A percentile compares a stretch with the other conserved stretches of the same genome.
phyloP scores from a whole-genome alignment of 768 basidiomycete species.

The Coprinopsis cinerea region DNA sequence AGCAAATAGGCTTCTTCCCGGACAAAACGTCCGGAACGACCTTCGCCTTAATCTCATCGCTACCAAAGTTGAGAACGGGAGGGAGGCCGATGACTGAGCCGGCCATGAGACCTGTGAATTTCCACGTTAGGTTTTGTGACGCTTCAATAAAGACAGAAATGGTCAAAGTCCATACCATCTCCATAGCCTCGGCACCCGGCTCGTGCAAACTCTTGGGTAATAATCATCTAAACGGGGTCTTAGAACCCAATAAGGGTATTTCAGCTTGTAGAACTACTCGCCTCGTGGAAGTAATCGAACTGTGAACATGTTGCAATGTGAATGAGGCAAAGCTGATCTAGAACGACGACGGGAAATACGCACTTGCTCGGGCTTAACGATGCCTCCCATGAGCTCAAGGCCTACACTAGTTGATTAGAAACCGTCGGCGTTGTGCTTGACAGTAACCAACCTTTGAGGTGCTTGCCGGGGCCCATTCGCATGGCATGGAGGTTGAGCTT shows the following conservation, averaged over 20 bases:
- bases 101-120: constrained; percentile 43
- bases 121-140: constrained; percentile 6
- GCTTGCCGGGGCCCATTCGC: constrained; percentile 83
- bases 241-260: not conserved
- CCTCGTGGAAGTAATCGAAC: constrained; percentile 82
- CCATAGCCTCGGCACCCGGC: constrained; percentile 74
- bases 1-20: constrained; percentile 78
- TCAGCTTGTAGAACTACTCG: constrained; percentile 36
- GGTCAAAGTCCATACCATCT: constrained; percentile 45
- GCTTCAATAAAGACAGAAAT: not conserved
- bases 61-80: constrained; percentile 86
- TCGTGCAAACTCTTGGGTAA: constrained; percentile 78
- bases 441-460: constrained; percentile 56
- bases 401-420: not conserved
- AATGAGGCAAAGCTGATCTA: not conserved
- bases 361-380: constrained; percentile 72
- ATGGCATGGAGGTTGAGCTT: constrained; percentile 46
- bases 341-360: constrained; percentile 9
- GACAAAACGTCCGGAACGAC: constrained; percentile 62
- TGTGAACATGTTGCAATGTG: constrained; percentile 18
- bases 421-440: not conserved
- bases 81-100: constrained; percentile 85
- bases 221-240: constrained; percentile 48
- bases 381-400: constrained; percentile 62
- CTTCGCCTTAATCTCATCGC: constrained; percentile 50